Conservation (phyloP, 1,284 basidiomycete genomes). For the Cutaneotrichosporon daszewskae region DNA sequence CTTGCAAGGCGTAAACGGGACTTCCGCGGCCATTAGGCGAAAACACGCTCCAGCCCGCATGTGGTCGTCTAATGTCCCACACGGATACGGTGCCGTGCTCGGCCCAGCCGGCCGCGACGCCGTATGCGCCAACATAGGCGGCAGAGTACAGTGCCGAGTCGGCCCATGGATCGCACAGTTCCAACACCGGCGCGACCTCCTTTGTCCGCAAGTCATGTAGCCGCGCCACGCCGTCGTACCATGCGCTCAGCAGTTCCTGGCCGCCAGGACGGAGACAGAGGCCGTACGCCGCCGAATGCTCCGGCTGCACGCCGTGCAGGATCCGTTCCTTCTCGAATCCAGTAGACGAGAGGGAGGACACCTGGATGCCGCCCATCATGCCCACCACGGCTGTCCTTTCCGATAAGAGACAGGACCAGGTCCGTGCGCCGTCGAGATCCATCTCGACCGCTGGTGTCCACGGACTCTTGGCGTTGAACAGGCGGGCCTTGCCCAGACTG, state of each 20-base stretch:
- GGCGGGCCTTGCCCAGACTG: slow-evolving; percentile 11
- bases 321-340: not conserved
- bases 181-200: slow-evolving; percentile 14
- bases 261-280: not conserved
- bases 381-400: slow-evolving; percentile 5
- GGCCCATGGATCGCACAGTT: slow-evolving; percentile 38
- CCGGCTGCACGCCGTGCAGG: not conserved
- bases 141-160: slow-evolving; percentile 43
- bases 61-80: slow-evolving; percentile 33
- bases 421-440: slow-evolving; percentile 14
- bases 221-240: slow-evolving; percentile 44
- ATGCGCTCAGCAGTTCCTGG: slow-evolving; percentile 32
- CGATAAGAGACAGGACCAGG: slow-evolving; percentile 35
- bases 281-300: slow-evolving; percentile 11
- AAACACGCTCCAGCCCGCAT: slow-evolving; percentile 38
- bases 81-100: slow-evolving; percentile 42
- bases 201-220: slow-evolving; percentile 40
- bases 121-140: slow-evolving; percentile 30
- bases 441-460: slow-evolving; percentile 25
- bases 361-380: slow-evolving; percentile 8
- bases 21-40: slow-evolving; percentile 41
- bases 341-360: not conserved
- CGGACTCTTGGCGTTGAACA: slow-evolving; percentile 32
- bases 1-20: slow-evolving; percentile 43
- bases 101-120: slow-evolving; percentile 38